A percentile compares a stretch with the other conserved stretches of the same genome.
These are phyloP conservation scores for Zelonia costaricensis DNA, from an alignment of 208 protist species.

Conservation along the genomic window DNA sequence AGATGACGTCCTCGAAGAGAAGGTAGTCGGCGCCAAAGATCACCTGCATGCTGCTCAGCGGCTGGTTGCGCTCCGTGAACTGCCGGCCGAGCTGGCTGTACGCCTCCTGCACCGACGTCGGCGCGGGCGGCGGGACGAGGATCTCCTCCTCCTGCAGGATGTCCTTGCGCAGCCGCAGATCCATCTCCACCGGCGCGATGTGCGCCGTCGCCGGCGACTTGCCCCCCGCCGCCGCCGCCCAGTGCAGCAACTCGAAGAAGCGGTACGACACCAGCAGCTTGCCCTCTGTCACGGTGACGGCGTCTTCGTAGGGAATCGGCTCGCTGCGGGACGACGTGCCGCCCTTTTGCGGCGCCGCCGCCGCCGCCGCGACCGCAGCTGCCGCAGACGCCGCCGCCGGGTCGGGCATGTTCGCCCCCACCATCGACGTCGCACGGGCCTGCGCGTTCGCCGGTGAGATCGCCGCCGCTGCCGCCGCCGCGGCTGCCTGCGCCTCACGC, in stretches of 20 bases:
- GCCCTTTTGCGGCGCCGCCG: neutral
- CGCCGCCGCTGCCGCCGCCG: conserved; percentile 4
- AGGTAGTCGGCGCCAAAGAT: conserved; percentile 69
- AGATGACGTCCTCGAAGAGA: conserved; percentile 73
- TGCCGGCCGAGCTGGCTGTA: conserved; percentile 64
- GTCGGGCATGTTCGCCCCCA: neutral
- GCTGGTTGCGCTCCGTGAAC: conserved; percentile 83
- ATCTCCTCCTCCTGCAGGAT: conserved; percentile 83
- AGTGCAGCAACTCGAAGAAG: conserved; percentile 65
- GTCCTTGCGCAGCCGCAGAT: conserved; percentile 77
- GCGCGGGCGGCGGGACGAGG: conserved; percentile 47
- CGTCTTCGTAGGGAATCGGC: conserved; percentile 37
- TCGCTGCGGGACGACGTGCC: neutral
- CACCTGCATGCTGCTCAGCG: conserved; percentile 66
- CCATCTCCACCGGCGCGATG: conserved; percentile 54
- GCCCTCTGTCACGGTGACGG: conserved; percentile 61
- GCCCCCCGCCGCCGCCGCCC: conserved; percentile 11
- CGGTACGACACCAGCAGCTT: conserved; percentile 56
- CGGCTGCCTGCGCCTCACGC: neutral
- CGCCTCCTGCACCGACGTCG: conserved; percentile 45
- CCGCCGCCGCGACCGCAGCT: neutral
- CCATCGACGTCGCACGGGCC: too few relatives aligned
- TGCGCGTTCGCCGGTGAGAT: neutral
- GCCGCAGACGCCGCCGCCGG: neutral
- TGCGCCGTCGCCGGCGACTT: conserved; percentile 12